A percentile compares a stretch with the other conserved stretches of the same genome.
These are phyloP conservation scores for Corynascus novoguineensis DNA, from an alignment of 495 filamentous ascomycete species.

Conservation along the genomic window DNA sequence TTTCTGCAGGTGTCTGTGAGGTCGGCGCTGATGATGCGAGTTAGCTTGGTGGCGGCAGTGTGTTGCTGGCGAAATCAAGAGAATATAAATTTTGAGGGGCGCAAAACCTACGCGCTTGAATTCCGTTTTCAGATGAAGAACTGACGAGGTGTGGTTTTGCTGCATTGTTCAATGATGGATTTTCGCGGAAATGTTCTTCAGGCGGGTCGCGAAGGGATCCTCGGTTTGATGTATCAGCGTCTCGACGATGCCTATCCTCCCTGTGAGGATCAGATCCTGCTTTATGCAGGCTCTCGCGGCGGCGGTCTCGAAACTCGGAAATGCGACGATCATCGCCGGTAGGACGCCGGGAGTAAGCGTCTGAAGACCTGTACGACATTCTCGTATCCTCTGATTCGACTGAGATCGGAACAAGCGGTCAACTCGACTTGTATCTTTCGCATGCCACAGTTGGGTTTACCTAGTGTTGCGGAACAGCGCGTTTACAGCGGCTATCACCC, in stretches of 20 bases:
- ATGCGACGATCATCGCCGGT: conserved; percentile 18
- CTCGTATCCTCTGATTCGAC: neutral
- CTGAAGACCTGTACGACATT: conserved; percentile 23
- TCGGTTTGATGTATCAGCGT: neutral
- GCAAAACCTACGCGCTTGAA: neutral
- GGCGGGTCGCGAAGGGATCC: neutral
- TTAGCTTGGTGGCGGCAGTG: neutral
- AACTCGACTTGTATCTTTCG: neutral
- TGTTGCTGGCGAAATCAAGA: neutral
- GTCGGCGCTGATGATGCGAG: neutral
- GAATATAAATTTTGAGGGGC: neutral
- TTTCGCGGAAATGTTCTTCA: neutral
- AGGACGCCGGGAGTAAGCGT: conserved; percentile 23
- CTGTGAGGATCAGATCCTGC: neutral
- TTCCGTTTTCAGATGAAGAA: neutral
- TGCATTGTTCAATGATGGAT: neutral
- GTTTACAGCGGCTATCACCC: neutral
- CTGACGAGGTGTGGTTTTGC: neutral
- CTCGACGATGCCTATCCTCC: conserved; percentile 14
- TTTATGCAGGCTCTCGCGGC: conserved; percentile 11
- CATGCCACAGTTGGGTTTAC: neutral
- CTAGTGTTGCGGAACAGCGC: neutral
- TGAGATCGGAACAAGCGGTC: neutral
- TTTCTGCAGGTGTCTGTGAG: neutral
- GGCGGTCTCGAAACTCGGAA: conserved; percentile 14